A percentile compares a stretch with the other conserved stretches of the same genome.
These are phyloP conservation scores for Phragmites australis DNA, from an alignment of 176 grass and related monocot species.

Conservation along the genomic window DNA sequence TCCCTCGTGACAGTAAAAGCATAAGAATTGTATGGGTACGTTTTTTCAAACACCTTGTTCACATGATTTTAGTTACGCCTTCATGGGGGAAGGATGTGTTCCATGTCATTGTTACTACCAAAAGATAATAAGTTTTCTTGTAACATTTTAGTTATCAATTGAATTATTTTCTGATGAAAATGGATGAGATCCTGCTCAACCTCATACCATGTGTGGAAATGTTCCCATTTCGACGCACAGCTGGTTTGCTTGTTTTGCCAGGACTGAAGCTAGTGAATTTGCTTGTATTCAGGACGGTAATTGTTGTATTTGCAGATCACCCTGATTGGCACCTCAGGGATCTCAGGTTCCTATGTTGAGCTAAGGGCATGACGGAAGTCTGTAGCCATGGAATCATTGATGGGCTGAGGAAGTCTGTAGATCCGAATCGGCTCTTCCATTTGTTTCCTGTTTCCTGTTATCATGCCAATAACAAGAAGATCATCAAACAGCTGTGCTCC, in stretches of 20 bases:
- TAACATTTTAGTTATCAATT: not conserved
- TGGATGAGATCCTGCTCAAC: not conserved
- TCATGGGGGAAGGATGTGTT: not conserved
- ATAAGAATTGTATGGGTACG: not conserved
- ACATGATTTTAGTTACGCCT: not conserved
- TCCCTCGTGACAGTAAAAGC: not conserved
- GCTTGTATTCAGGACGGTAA: not conserved
- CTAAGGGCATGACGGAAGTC: conserved; percentile 61
- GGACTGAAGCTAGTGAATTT: not conserved
- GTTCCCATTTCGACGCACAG: not conserved
- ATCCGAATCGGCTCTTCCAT: conserved; percentile 1
- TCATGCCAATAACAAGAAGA: conserved; percentile 32
- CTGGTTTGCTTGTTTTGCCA: not conserved
- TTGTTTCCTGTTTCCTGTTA: conserved; percentile 23
- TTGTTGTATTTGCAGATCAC: conserved; percentile 61
- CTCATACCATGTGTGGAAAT: not conserved
- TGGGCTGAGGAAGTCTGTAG: conserved; percentile 15
- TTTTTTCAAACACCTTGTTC: not conserved
- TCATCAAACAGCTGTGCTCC: not conserved
- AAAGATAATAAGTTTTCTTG: not conserved
- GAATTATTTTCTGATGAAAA: not conserved
- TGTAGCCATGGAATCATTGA: not conserved
- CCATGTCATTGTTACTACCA: not conserved
- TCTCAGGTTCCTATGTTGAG: conserved; percentile 96
- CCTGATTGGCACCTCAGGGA: conserved; percentile 85